These are phyloP conservation scores for Phytophthora uliginosa DNA, from an alignment of 352 stramenopile genomes.

Conservation along the genomic window DNA sequence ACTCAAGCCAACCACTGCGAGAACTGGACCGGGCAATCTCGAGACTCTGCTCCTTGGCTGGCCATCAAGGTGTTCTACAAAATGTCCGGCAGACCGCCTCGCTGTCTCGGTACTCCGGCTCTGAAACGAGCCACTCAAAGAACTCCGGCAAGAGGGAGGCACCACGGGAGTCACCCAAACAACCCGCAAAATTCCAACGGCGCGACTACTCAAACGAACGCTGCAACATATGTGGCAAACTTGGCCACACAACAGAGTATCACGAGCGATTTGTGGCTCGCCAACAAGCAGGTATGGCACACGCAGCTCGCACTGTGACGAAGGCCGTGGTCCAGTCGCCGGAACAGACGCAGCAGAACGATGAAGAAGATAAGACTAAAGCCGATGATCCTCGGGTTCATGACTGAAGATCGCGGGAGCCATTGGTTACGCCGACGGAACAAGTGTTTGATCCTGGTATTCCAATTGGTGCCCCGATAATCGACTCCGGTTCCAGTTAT, in stretches of 20 bases:
- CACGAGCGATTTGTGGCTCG: not conserved
- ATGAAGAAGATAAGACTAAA: no score
- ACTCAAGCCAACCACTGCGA: not conserved
- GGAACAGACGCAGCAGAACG: not conserved
- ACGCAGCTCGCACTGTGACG: no score
- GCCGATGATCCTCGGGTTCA: no score
- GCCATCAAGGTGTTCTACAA: not conserved
- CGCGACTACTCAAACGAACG: not conserved
- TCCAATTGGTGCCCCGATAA: not conserved
- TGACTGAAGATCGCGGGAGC: not conserved
- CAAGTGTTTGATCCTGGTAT: not conserved
- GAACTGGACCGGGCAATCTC: not conserved
- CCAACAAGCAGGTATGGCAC: no score
- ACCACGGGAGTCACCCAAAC: no score
- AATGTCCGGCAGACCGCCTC: no score
- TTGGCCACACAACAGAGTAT: not conserved
- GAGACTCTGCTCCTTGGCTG: not conserved
- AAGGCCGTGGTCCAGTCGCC: no score
- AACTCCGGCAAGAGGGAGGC: not conserved
- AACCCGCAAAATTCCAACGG: no score
- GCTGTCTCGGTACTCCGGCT: no score
- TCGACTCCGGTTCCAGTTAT: not conserved
- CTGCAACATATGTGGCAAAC: not conserved
- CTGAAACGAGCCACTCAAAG: no score
- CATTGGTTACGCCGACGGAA: not conserved